Evolutionary conservation across 768 basidiomycete genomes (phyloP).

Genomic region (Clitopilus passeckerianus): DNA sequence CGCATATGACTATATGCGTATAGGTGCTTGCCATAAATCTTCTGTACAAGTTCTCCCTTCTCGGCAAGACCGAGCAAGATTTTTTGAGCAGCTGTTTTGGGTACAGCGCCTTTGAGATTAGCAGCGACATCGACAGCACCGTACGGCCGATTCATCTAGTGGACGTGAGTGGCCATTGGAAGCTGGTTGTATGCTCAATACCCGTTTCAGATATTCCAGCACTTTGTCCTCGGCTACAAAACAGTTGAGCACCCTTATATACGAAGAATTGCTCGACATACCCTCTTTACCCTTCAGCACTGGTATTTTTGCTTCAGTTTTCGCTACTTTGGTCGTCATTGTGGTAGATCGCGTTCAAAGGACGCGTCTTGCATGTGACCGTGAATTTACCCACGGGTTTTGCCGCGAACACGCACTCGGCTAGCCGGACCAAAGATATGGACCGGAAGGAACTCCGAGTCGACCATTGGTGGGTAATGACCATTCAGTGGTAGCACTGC

Average conservation of each 20-base stretch:
- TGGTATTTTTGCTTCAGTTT: conserved; percentile 47
- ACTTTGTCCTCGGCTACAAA: conserved; percentile 69
- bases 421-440: not conserved
- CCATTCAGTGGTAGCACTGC: not conserved
- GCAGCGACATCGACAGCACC: conserved; percentile 90
- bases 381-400: not conserved
- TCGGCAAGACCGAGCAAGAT: conserved; percentile 80
- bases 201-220: conserved; percentile 75
- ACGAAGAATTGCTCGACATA: conserved; percentile 11
- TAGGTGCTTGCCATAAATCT: conserved; percentile 62
- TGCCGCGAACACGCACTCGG: not conserved
- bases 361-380: conserved; percentile 5
- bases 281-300: conserved; percentile 77
- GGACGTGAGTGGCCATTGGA: conserved; percentile 2
- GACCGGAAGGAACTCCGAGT: not conserved
- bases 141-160: conserved; percentile 89
- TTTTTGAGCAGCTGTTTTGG: conserved; percentile 82
- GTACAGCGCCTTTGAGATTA: conserved; percentile 85
- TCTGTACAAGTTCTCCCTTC: conserved; percentile 76
- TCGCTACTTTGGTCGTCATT: conserved; percentile 47
- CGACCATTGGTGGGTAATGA: not conserved
- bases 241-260: not conserved
- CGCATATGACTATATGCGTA: conserved; percentile 6
- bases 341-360: conserved; percentile 7
- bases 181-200: conserved; percentile 17